These are phyloP conservation scores for Lentinula edodes DNA, from an alignment of 768 basidiomycete genomes.

Conservation along the genomic window DNA sequence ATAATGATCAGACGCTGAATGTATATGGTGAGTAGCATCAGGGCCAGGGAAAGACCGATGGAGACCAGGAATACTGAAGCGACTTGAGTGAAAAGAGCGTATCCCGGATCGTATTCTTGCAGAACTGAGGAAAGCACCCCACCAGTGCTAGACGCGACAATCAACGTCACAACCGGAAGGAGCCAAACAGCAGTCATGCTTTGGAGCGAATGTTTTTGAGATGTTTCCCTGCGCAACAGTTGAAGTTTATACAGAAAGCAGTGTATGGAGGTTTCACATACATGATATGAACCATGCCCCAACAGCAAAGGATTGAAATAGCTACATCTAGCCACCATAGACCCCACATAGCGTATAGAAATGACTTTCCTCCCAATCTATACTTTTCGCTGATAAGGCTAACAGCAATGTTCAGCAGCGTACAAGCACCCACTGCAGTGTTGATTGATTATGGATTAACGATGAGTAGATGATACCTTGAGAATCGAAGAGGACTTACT, in stretches of 20 bases:
- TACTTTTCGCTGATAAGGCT: constrained; percentile 33
- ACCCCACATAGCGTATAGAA: constrained; percentile 49
- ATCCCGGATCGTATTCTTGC: constrained; percentile 31
- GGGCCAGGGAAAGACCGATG: constrained; percentile 51
- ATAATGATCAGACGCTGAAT: constrained; percentile 51
- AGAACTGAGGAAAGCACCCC: constrained; percentile 52
- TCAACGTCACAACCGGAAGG: constrained; percentile 68
- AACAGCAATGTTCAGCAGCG: constrained; percentile 42
- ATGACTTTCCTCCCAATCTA: constrained; percentile 40
- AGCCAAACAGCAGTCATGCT: constrained; percentile 64
- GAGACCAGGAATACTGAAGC: constrained; percentile 51
- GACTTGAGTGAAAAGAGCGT: constrained; percentile 51
- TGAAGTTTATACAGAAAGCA: background rate
- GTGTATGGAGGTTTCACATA: constrained; percentile 25
- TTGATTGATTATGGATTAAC: constrained; percentile 11
- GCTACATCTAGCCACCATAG: constrained; percentile 61
- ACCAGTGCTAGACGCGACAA: constrained; percentile 67
- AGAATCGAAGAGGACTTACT: constrained; percentile 29
- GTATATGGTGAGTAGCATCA: constrained; percentile 66
- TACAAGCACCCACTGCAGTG: constrained; percentile 37
- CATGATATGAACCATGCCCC: constrained; percentile 64
- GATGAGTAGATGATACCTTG: constrained; percentile 15
- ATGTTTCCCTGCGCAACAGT: constrained; percentile 37
- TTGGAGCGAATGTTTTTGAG: constrained; percentile 51
- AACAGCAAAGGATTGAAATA: constrained; percentile 50